Evolutionary conservation across 108 stramenopile genomes (phyloP), one percentile per base, ranked within the genome.

Genomic region (Cyclotella sp.): DNA sequence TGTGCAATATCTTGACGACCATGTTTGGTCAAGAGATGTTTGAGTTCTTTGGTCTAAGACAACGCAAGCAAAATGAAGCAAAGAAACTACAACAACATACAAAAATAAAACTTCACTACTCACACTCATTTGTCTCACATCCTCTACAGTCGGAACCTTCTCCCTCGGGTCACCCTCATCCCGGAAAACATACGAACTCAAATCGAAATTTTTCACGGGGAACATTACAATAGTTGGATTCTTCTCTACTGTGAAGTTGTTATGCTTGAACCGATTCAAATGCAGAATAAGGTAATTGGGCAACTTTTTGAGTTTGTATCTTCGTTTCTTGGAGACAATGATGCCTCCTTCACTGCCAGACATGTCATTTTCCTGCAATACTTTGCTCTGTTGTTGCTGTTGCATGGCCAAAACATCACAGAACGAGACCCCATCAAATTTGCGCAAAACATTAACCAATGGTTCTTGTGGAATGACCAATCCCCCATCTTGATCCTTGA

Each of bases 141-240:
- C 89, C 26, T 84, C 90, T 57, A 89, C 89, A 16, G 89, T 91
- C 0, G 92, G 89, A 26, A 78, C 73, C 18, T 53, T 58, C 52
- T 81, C 70, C 16, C 57, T 46, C 24, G 34, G 6, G 4, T 5
- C 34, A 34, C 58, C 76, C 5, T 65, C 63, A 21, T 85, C 84
- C 0, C 68, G 67, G 67, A 89, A 87, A 10, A 94, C 89, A 67
- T 95, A 96, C 27, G 81, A 76, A 44, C 84, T 81, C 34, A 99
- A 78, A 83, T 98, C 98, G 27, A 99, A 84, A 72, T 98, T 97
- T 81, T 97, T 97, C 43, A 99, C 96, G 15, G 98, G 98, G 71
- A 99, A 97, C 57, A 94, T 90, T 34, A 99, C 98, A 80, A 99
- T 98, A 21, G 98, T 98, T 19, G 97, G 97, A 83, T 99, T 99